phyloP scores from a whole-genome alignment of 352 stramenopile species.

The Thraustochytrium striatum region DNA sequence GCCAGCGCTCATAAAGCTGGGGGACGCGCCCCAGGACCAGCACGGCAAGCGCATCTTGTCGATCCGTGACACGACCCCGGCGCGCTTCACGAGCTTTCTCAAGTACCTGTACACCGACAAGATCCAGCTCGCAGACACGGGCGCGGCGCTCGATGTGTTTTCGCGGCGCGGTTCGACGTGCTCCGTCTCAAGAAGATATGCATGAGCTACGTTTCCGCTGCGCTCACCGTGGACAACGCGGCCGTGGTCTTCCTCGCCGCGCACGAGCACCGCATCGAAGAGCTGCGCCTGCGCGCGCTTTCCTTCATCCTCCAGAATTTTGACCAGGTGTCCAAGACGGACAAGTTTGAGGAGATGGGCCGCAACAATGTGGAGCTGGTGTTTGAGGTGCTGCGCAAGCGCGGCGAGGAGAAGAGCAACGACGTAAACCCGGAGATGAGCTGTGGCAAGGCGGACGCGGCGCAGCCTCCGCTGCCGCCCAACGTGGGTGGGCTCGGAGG shows the following conservation, averaged over 20 bases:
- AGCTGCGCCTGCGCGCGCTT: conserved; percentile 87
- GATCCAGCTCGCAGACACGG: not conserved
- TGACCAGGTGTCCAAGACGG: conserved; percentile 90
- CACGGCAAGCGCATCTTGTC: not conserved
- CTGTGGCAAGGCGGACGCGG: too few species aligned
- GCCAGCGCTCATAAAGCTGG: too few species aligned
- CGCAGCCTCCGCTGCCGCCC: not conserved
- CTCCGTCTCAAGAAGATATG: conserved; percentile 84
- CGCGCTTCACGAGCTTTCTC: not conserved
- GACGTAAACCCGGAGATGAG: not conserved
- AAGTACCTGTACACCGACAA: conserved; percentile 43
- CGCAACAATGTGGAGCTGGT: conserved; percentile 95
- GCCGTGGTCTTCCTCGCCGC: conserved; percentile 91
- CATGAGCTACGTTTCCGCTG: conserved; percentile 89
- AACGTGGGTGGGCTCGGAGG: too few species aligned
- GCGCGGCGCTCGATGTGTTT: conserved; percentile 2
- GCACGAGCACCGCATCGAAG: conserved; percentile 85
- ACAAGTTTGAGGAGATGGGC: conserved; percentile 96
- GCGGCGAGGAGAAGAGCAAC: conserved; percentile 21
- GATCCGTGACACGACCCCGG: not conserved
- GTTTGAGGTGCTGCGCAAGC: conserved; percentile 85
- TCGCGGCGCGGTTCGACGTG: conserved; percentile 65
- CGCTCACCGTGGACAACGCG: conserved; percentile 90
- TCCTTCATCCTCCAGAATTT: conserved; percentile 96
- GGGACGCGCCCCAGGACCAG: not conserved